Evolutionary conservation across 1,139 yeast species (phyloP), one percentile per base, ranked within the genome.

Genomic region (Debaryomyces udenii): DNA sequence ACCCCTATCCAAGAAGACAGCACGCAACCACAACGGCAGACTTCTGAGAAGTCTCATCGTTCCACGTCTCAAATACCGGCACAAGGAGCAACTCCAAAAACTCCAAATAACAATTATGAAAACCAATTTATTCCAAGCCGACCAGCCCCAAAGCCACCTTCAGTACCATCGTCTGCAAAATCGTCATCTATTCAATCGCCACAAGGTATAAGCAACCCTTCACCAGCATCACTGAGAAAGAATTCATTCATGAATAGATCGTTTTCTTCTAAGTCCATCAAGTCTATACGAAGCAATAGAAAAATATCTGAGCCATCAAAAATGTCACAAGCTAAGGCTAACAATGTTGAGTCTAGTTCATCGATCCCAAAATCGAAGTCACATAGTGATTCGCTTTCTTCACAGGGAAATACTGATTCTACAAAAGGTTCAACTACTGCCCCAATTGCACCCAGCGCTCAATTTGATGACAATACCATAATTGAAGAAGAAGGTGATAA

Each of bases 141-240:
- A 46, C 87, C 88, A 0, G 86, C 89, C 0, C 89, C 89, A 33
- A 78, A 76, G 46, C 78, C 78, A 1, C 78, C 78, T 3, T 48
- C 56, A 38, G 47, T 35, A 14, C 30, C 36, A 17, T 16, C 47
- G 15, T 29, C 27, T 3, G 18, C 42, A 5, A 31, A 30, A 38
- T 34, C 44, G 24, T 23, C 36, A 35, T 13, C 27, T 16, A 16
- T 33, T 18, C 39, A 37, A 3, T 18, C 41, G n/a, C 33, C 40
- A 17, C 44, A 39, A 7, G 44, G 54, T 6, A 46, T 39, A n/a
- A 41, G 42, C 9, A 44, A 55, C 2, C 26, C 46, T 11, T 50
- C 62, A 2, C 53, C 61, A 2, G 38, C 43, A 4, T 20, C 18
- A 6, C 35, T 32, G 30, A 53, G 50, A 32, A 44, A 43, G 46